These are phyloP conservation scores for Salpingoeca rosetta DNA, from an alignment of 78 protist species.

Conservation along the genomic window DNA sequence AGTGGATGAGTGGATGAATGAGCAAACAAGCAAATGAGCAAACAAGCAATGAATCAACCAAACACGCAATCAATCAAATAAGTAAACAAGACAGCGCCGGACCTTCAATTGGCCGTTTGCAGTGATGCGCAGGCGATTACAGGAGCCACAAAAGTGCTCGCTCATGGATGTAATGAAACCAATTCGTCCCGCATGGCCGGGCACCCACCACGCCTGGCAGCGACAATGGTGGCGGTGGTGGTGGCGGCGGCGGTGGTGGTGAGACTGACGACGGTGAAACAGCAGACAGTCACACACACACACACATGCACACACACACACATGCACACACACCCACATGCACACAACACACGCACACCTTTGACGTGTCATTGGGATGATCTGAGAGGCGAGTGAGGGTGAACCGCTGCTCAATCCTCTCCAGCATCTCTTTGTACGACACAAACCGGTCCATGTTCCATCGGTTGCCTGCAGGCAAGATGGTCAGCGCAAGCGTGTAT, in stretches of 20 bases:
- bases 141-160: constrained; percentile 75
- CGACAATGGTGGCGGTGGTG: background rate
- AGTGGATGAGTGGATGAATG: no score
- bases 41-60: background rate
- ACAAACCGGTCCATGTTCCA: constrained; percentile 65
- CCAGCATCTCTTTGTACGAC: constrained; percentile 47
- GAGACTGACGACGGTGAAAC: no score
- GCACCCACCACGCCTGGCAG: constrained; percentile 30
- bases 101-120: constrained; percentile 86
- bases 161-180: constrained; percentile 83
- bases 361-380: constrained; percentile 53
- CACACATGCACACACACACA: no score
- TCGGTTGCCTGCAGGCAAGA: constrained; percentile 32
- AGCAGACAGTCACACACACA: no score
- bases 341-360: constrained; percentile 6
- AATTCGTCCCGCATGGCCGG: constrained; percentile 50
- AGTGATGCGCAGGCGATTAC: constrained; percentile 77
- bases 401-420: background rate
- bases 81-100: background rate
- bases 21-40: no score
- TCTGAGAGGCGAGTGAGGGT: constrained; percentile 11
- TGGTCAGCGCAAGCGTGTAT: background rate
- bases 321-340: background rate
- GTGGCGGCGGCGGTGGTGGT: no score
- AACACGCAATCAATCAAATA: no score